phyloP scores from a whole-genome alignment of 2,329 filamentous ascomycete species.

The Ascochyta viciae-villosae region DNA sequence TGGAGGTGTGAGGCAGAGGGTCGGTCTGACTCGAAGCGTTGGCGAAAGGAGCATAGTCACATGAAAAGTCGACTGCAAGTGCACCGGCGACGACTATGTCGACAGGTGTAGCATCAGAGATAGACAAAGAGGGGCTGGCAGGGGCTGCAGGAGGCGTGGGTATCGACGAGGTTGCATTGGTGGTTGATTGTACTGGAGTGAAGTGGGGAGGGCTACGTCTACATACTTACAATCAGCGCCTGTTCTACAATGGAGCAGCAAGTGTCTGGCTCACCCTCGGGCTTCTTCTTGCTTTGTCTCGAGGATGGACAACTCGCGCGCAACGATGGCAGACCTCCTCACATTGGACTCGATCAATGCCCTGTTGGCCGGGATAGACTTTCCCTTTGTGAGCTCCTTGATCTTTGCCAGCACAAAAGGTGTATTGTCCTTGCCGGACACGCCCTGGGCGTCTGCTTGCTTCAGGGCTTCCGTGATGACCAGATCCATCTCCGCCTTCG shows the following conservation, averaged over 20 bases:
- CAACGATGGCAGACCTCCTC: constrained; percentile 68
- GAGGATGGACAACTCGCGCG: constrained; percentile 66
- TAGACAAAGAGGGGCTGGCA: neutral
- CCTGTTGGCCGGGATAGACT: constrained; percentile 76
- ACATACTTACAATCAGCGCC: constrained; percentile 50
- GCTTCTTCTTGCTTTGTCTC: constrained; percentile 50
- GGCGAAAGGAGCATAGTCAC: constrained; percentile 70
- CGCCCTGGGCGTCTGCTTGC: constrained; percentile 49
- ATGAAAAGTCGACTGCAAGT: constrained; percentile 85
- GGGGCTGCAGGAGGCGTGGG: constrained; percentile 17
- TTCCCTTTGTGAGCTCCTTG: constrained; percentile 75
- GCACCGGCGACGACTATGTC: constrained; percentile 91
- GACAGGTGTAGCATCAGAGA: constrained; percentile 10
- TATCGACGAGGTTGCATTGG: constrained; percentile 24
- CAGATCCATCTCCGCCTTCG: constrained; percentile 58
- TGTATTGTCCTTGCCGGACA: constrained; percentile 78
- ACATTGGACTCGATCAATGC: constrained; percentile 73
- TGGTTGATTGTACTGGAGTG: constrained; percentile 30
- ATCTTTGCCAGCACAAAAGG: constrained; percentile 83
- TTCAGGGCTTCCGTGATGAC: constrained; percentile 51
- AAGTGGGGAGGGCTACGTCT: constrained; percentile 35
- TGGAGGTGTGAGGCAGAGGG: constrained; percentile 77
- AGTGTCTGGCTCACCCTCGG: constrained; percentile 48
- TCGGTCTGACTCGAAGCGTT: constrained; percentile 47
- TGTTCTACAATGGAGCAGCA: constrained; percentile 35